These are phyloP conservation scores for Cladosporium sp. DNA, from an alignment of 2,329 filamentous ascomycete genomes.

Conservation along the genomic window DNA sequence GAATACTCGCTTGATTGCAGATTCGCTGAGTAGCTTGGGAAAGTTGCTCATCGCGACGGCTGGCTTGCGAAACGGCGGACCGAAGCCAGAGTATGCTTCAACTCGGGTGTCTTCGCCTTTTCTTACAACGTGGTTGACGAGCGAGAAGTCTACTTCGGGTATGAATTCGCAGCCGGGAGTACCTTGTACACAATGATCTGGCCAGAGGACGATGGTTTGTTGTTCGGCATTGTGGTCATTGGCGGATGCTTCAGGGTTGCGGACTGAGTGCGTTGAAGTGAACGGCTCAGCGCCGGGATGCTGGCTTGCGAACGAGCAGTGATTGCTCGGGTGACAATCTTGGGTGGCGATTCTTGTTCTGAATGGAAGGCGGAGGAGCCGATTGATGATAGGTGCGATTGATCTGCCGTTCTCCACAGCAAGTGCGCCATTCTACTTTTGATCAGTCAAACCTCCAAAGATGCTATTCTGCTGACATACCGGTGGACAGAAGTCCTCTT, in stretches of 20 bases:
- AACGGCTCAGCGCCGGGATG: slow-evolving; percentile 68
- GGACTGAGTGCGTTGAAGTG: slow-evolving; percentile 59
- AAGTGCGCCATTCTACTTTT: slow-evolving; percentile 85
- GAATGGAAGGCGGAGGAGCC: slow-evolving; percentile 69
- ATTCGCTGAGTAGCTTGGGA: slow-evolving; percentile 51
- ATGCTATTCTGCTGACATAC: background rate
- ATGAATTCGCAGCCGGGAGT: slow-evolving; percentile 70
- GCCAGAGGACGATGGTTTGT: slow-evolving; percentile 65
- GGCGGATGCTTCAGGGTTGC: slow-evolving; percentile 57
- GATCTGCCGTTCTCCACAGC: slow-evolving; percentile 70
- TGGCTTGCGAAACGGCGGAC: slow-evolving; percentile 67
- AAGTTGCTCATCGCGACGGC: slow-evolving; percentile 60
- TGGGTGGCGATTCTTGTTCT: slow-evolving; percentile 75
- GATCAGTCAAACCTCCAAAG: slow-evolving; percentile 47
- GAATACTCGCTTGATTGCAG: slow-evolving; percentile 71
- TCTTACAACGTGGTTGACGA: slow-evolving; percentile 63
- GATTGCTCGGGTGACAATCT: slow-evolving; percentile 79
- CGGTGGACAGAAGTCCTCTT: slow-evolving; percentile 14
- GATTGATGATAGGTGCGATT: slow-evolving; percentile 68
- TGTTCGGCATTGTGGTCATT: slow-evolving; percentile 45
- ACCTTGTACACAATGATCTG: slow-evolving; percentile 77
- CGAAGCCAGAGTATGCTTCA: slow-evolving; percentile 94
- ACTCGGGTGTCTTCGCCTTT: slow-evolving; percentile 73
- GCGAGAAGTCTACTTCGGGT: slow-evolving; percentile 60
- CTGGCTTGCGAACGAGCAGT: slow-evolving; percentile 85